Evolutionary conservation across 257 asterid genomes (phyloP), one percentile per base, ranked within the genome.

Genomic region (Galeopsis tetrahit): DNA sequence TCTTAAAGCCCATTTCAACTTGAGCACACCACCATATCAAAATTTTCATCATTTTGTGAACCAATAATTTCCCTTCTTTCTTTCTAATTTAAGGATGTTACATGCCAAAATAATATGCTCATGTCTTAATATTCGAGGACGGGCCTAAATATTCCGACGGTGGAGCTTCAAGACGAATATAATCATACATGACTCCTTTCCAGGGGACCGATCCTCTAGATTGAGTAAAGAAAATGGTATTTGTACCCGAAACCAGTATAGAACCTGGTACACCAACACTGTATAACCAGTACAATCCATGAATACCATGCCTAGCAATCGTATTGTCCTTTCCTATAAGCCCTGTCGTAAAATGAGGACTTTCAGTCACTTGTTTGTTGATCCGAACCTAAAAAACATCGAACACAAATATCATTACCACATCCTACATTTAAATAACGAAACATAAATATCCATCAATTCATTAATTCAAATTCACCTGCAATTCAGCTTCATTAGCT

Each of bases 291-390:
- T 93, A 87, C 40, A 85, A 44, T 59, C 98, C 98, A 75, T 80
- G 97, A 63, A 90, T 93, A 2, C 98, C 97, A 75, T 93, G 98
- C 33, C 98, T 85, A 2, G 97, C 98, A 36, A 93, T 86, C 2
- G 96, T 66, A 35, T 93, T 93, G 81, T 93, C 98, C 57, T 70
- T 82, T 1, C 98, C 97, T 11, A 93, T 87, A 2, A 69, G n/a
- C 2, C 86, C 87, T 4, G 89, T 92, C 3, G 86, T 81, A 59
- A 85, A 90, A 57, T 74, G 75, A 10, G 88, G 87, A 1, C 28
- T 42, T 39, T 43, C 77, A 1, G 35, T 15, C 6, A 64, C 70
- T 71, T 56, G 79, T 7, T 79, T 79, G 28, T 89, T 88, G 36
- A 88, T 66, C 44, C 87, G 80, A 28, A 90, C 84, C 96, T 92